A percentile compares a stretch with the other conserved stretches of the same genome.
phyloP scores from a whole-genome alignment of 139 green algal species.

The Picochlorum sp. region DNA sequence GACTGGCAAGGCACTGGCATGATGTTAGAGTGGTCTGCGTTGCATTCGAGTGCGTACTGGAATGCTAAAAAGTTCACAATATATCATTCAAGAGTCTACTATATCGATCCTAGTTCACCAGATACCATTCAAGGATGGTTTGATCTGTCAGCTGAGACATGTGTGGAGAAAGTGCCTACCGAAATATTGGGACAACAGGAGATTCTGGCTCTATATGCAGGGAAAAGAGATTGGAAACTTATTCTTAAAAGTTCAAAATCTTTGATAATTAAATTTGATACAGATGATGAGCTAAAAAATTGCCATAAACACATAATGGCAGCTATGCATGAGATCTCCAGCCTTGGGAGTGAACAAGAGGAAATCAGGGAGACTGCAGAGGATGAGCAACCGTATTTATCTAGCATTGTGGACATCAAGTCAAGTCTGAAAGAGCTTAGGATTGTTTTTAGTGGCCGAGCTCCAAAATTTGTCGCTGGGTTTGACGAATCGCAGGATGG shows the following conservation, averaged over 20 bases:
- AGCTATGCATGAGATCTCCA: too few relatives aligned
- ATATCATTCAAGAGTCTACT: neutral
- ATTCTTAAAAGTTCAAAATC: too few relatives aligned
- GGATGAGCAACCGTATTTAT: too few relatives aligned
- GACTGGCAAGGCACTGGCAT: neutral
- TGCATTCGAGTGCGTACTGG: neutral
- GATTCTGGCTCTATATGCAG: too few relatives aligned
- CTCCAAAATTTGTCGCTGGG: neutral
- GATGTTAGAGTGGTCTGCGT: neutral
- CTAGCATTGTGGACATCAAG: too few relatives aligned
- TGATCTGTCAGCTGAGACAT: conserved; percentile 10
- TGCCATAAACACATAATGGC: too few relatives aligned
- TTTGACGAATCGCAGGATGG: neutral
- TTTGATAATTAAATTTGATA: too few relatives aligned
- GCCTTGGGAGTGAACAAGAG: too few relatives aligned
- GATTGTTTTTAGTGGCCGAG: neutral
- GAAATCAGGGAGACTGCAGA: too few relatives aligned
- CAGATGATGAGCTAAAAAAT: too few relatives aligned
- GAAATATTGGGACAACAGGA: too few relatives aligned
- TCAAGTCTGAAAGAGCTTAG: neutral
- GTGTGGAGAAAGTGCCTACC: neutral
- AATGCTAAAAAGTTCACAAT: neutral
- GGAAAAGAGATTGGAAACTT: too few relatives aligned
- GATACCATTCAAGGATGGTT: neutral
- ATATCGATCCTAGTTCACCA: neutral